phyloP scores from a whole-genome alignment of 164 flowering plant genomes.

The Amborella trichopoda region DNA sequence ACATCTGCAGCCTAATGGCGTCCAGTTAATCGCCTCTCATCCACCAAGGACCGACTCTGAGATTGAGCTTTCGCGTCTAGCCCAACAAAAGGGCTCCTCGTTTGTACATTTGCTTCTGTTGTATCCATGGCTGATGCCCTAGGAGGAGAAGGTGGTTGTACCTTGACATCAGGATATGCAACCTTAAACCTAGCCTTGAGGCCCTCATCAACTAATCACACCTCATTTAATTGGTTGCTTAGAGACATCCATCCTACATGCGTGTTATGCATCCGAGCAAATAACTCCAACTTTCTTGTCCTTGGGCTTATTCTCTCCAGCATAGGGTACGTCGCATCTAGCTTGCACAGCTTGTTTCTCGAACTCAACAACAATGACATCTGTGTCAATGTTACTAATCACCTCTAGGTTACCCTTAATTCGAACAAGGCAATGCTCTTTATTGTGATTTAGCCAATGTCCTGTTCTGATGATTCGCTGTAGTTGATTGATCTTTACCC shows the following conservation, averaged over 20 bases:
- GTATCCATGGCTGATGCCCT: constrained; percentile 67
- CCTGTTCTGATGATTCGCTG: constrained; percentile 98
- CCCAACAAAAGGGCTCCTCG: constrained; percentile 37
- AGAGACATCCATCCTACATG: constrained; percentile 99
- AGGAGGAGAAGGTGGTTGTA: constrained; percentile 88
- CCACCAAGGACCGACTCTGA: too few relatives aligned
- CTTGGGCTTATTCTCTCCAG: constrained; percentile 96
- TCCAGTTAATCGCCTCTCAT: too few relatives aligned
- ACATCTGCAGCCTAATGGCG: too few relatives aligned
- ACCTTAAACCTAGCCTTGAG: constrained; percentile 91
- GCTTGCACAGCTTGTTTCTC: constrained; percentile 98
- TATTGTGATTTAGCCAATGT: constrained; percentile 99
- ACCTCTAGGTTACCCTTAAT: constrained; percentile 90
- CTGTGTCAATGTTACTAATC: constrained; percentile 94
- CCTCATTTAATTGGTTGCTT: constrained; percentile 84
- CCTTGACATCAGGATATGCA: constrained; percentile 92
- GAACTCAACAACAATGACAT: constrained; percentile 98
- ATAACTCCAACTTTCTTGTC: constrained; percentile 92
- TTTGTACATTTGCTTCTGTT: constrained; percentile 33
- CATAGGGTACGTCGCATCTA: constrained; percentile 99
- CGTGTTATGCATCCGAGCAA: constrained; percentile 98
- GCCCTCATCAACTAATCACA: constrained; percentile 83
- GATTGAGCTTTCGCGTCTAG: constrained; percentile 25
- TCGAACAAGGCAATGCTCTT: constrained; percentile 99
- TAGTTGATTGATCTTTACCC: constrained; percentile 99